Evolutionary conservation across 2,329 filamentous ascomycete genomes (phyloP).

Genomic region (Alternaria postmessia): DNA sequence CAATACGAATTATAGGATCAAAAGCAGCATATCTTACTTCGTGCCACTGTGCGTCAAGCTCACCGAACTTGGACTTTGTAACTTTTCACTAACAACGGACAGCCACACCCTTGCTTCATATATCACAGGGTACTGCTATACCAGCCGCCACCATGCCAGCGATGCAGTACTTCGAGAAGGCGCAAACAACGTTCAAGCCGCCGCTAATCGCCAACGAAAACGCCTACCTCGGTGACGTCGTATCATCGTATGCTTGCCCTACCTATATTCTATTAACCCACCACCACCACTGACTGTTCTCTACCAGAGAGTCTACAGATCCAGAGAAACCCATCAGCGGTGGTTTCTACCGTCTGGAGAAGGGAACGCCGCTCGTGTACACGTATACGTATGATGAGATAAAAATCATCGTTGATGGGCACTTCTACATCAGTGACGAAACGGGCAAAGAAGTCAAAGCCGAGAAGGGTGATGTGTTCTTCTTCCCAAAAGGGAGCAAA

Average conservation of each 20-base stretch:
- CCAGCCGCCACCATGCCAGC: conserved; percentile 17
- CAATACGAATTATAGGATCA: background rate
- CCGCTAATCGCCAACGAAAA: conserved; percentile 74
- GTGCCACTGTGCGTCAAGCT: background rate
- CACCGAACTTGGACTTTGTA: background rate
- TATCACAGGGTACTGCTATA: background rate
- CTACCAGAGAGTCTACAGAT: conserved; percentile 61
- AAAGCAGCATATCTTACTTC: background rate
- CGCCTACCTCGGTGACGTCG: conserved; percentile 71
- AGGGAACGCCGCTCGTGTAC: conserved; percentile 72
- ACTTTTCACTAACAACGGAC: background rate
- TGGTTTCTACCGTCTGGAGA: conserved; percentile 73
- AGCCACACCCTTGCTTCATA: background rate
- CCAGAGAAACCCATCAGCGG: conserved; percentile 67
- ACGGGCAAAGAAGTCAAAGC: conserved; percentile 68
- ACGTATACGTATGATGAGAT: conserved; percentile 76
- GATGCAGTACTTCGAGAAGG: conserved; percentile 65
- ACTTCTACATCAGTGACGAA: conserved; percentile 70
- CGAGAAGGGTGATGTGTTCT: conserved; percentile 71
- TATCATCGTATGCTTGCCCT: conserved; percentile 57
- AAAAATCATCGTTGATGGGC: conserved; percentile 76
- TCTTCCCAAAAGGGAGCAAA: conserved; percentile 71
- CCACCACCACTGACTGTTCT: background rate
- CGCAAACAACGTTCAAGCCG: conserved; percentile 68
- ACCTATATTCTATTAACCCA: background rate